These are phyloP conservation scores for Hyphodiscus sp. DNA, from an alignment of 2,329 filamentous ascomycete genomes.

Conservation along the genomic window DNA sequence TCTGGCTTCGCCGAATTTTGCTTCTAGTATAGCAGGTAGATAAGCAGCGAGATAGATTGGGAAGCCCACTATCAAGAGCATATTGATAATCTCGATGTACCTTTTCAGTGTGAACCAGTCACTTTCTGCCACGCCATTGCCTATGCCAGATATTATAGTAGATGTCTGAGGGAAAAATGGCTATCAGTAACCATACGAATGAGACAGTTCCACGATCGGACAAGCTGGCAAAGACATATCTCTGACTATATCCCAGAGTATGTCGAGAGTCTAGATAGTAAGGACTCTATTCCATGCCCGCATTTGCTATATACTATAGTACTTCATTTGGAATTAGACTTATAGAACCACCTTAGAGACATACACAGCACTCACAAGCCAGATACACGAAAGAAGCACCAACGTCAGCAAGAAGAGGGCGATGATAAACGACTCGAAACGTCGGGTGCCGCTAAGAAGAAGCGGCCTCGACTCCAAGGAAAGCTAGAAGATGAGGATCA, in stretches of 20 bases:
- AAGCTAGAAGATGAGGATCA: constrained; percentile 6
- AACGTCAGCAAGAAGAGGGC: constrained; percentile 6
- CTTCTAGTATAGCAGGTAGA: constrained; percentile 9
- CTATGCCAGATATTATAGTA: constrained; percentile 9
- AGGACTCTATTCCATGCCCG: constrained; percentile 6
- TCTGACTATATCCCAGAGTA: constrained; percentile 6
- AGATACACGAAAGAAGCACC: constrained; percentile 6
- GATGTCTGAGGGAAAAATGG: constrained; percentile 4
- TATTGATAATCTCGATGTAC: constrained; percentile 12
- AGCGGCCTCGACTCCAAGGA: constrained; percentile 6
- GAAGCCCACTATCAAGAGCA: constrained; percentile 12
- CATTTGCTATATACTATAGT: constrained; percentile 8
- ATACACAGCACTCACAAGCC: constrained; percentile 9
- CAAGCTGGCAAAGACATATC: constrained; percentile 8
- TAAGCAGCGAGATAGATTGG: constrained; percentile 8
- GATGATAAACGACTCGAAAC: constrained; percentile 4
- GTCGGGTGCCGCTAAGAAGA: constrained; percentile 1
- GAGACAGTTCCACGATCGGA: constrained; percentile 2
- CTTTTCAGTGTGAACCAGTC: constrained; percentile 7
- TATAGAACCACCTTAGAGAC: constrained; percentile 9
- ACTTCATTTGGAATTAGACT: constrained; percentile 9
- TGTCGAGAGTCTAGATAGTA: constrained; percentile 6
- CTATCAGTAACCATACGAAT: too few species aligned
- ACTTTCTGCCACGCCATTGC: constrained; percentile 6
- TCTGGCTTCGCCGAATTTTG: constrained; percentile 14